phyloP scores from a whole-genome alignment of 2,329 filamentous ascomycete species.

The Cytospora mali region DNA sequence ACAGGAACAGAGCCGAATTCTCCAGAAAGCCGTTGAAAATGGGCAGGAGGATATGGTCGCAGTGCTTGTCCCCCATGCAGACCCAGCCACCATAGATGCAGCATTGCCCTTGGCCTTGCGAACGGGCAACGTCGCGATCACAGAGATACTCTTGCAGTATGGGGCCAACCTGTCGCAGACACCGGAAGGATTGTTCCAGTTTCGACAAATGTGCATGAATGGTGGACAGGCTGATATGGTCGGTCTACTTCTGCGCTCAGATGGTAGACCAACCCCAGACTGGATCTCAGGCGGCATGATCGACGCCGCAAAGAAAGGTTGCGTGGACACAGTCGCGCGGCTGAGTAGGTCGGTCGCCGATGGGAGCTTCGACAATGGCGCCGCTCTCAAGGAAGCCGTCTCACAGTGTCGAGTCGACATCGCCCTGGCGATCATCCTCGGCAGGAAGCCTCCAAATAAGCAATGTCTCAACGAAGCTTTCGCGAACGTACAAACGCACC shows the following conservation, averaged over 20 bases:
- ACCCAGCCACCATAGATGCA: conserved; percentile 52
- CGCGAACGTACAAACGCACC: conserved; percentile 47
- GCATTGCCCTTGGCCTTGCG: conserved; percentile 54
- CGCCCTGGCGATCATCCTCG: conserved; percentile 56
- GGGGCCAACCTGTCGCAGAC: conserved; percentile 53
- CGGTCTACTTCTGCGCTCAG: conserved; percentile 51
- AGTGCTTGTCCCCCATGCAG: conserved; percentile 56
- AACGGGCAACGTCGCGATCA: conserved; percentile 45
- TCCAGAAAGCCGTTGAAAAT: conserved; percentile 54
- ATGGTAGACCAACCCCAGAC: conserved; percentile 47
- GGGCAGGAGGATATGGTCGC: conserved; percentile 56
- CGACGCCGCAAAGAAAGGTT: conserved; percentile 53
- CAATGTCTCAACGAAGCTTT: conserved; percentile 55
- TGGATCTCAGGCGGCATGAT: conserved; percentile 55
- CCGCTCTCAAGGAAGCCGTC: conserved; percentile 55
- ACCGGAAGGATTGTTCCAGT: conserved; percentile 55
- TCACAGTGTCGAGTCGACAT: conserved; percentile 55
- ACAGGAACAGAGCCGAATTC: conserved; percentile 53
- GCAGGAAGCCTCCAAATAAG: conserved; percentile 53
- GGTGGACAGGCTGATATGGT: conserved; percentile 51
- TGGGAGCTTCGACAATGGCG: conserved; percentile 53
- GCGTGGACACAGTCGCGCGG: conserved; percentile 52
- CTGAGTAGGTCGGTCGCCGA: conserved; percentile 57
- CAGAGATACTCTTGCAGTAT: conserved; percentile 52
- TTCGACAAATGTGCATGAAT: conserved; percentile 52